A percentile compares a stretch with the other conserved stretches of the same genome.
Conservation (phyloP, 1,284 basidiomycete genomes). For the Phellopilus nigrolimitatus region DNA sequence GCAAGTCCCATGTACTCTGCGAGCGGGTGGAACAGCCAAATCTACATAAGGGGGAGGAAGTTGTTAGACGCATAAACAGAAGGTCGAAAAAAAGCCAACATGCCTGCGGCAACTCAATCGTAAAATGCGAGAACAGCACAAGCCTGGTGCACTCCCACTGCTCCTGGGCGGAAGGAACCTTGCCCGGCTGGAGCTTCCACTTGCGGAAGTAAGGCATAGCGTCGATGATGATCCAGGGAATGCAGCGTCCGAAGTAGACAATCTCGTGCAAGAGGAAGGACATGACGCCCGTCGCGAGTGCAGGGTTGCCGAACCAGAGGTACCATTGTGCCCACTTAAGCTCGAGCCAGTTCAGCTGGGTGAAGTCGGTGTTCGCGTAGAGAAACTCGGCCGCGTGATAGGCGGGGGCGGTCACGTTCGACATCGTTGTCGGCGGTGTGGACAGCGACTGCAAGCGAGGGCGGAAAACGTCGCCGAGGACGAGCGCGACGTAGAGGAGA, state of each 20-base stretch:
- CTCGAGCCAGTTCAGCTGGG: slow-evolving; percentile 71
- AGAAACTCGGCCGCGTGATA: slow-evolving; percentile 34
- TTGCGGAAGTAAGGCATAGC: slow-evolving; percentile 87
- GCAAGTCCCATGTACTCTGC: slow-evolving; percentile 88
- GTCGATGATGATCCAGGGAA: slow-evolving; percentile 97
- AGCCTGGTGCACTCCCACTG: slow-evolving; percentile 97
- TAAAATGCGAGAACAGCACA: slow-evolving; percentile 94
- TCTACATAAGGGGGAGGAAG: slow-evolving; percentile 48
- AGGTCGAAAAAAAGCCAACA: slow-evolving; percentile 5
- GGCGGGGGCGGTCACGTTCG: slow-evolving; percentile 32
- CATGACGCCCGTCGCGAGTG: slow-evolving; percentile 92
- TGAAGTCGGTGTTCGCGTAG: slow-evolving; percentile 59
- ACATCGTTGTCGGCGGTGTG: slow-evolving; percentile 3
- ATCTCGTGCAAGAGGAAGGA: slow-evolving; percentile 95
- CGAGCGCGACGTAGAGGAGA: not conserved
- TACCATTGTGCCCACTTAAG: slow-evolving; percentile 83
- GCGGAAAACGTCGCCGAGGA: not conserved
- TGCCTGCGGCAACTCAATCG: slow-evolving; percentile 84
- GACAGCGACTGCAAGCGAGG: not conserved
- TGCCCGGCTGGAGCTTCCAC: slow-evolving; percentile 92
- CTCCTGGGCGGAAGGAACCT: slow-evolving; percentile 75
- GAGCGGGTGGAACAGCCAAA: slow-evolving; percentile 95
- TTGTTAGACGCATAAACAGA: not conserved
- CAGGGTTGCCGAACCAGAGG: slow-evolving; percentile 81
- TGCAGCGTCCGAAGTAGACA: slow-evolving; percentile 93